Base-by-base conservation (phyloP, 441 rosid genomes). In the Populus hybrid region DNA sequence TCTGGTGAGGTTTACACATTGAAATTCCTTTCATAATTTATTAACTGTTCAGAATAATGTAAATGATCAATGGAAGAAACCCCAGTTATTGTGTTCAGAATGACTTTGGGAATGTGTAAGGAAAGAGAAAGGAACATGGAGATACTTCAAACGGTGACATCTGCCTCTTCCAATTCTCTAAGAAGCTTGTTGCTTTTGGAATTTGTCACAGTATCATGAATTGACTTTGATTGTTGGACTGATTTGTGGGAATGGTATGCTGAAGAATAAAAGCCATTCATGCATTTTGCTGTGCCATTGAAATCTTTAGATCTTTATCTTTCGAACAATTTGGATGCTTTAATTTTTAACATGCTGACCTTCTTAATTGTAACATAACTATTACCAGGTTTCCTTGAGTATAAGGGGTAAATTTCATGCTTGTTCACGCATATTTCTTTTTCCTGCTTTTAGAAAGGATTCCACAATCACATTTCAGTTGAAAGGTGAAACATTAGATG, bases 1-100 rank as follows among this genome's bases (percentile, higher is more conserved):
- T 65, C 80, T 61, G 70, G 71, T 61, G 83, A 30, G 74, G 73
- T 38, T 77, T 75, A 75, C 69, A 36, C 12, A 34, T 64, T 73
- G 46, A 67, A 78, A 67, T 30, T 30, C 32, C 32, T 30, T 30
- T 30, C 32, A 69, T 69, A 67, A 32, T 54, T 40, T 42, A 67
- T 70, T 0, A 38, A 59, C 59, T 76, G 73, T 73, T 68, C 23
- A 69, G 63, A 76, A 78, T 26, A 28, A 50, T 46, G 73, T 78
- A 77, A 10, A 69, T 78, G 67, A 54, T 75, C 35, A n/a, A 32
- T 16, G 46, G 74, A 28, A 35, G 10, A 67, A 64, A 73, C 50
- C 35, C 35, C 12, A 10, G 76, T 57, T 20, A 11, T 30, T 14
- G 59, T 64, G 65, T 32, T 5, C 46, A 42, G 23, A 32, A 5